These are phyloP conservation scores for Lentithecium fluviatile DNA, from an alignment of 495 filamentous ascomycete genomes.

Conservation along the genomic window DNA sequence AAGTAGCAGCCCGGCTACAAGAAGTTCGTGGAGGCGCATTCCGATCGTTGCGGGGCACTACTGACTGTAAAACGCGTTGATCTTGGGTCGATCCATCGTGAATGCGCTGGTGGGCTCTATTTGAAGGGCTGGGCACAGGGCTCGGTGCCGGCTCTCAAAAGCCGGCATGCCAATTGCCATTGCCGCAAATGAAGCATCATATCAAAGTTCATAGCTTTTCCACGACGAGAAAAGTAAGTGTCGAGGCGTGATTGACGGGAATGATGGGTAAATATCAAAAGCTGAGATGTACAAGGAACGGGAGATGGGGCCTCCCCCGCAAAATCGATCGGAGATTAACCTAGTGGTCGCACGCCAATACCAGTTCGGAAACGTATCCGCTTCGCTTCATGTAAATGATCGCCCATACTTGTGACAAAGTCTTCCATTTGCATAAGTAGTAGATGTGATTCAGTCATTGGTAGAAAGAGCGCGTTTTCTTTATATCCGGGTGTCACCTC, in stretches of 20 bases:
- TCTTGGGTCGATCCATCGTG: not conserved
- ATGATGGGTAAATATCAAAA: constrained; percentile 6
- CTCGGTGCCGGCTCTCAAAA: not conserved
- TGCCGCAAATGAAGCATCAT: constrained; percentile 17
- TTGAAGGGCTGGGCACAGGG: not conserved
- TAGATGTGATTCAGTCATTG: not conserved
- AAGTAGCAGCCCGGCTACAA: constrained; percentile 2
- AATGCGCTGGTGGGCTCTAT: not conserved
- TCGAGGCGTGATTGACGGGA: constrained; percentile 9
- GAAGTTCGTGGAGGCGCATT: constrained; percentile 4
- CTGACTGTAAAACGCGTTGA: not conserved
- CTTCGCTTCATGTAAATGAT: constrained; percentile 7
- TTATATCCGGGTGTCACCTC: not conserved
- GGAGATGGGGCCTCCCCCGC: constrained; percentile 7
- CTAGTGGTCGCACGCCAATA: constrained; percentile 5
- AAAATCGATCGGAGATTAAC: constrained; percentile 7
- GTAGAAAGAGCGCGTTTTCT: not conserved
- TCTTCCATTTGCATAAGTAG: not conserved
- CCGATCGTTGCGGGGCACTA: not conserved
- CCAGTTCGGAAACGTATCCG: constrained; percentile 7
- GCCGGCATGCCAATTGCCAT: not conserved
- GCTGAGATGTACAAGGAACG: constrained; percentile 3
- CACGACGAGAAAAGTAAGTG: not conserved
- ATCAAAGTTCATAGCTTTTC: constrained; percentile 4
- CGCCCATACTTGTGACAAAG: not conserved